Evolutionary conservation across 106 monocot genomes (phyloP), one percentile per base, ranked within the genome.

Genomic region (Acorus calamus): DNA sequence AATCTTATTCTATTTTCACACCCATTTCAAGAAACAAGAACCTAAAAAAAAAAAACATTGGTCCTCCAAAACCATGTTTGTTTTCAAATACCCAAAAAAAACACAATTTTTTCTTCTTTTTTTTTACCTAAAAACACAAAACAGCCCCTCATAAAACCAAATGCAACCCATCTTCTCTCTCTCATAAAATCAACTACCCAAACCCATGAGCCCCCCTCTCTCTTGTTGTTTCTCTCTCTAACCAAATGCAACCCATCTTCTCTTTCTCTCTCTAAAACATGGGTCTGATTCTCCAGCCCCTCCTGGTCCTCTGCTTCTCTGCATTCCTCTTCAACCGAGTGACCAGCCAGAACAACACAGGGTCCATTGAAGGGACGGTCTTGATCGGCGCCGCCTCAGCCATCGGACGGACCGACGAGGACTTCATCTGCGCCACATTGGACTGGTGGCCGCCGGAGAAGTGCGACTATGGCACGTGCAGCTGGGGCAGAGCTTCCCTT

Each of bases 401-500:
- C 72, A 66, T 96, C 69, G 91, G 78, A n/a, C 51, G 48, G 3
- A 86, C 86, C 2, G 87, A 91, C 61, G 74, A 74, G 3, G 80
- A 85, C 63, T 96, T 91, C 58, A 59, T 96, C 11, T 96, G 96
- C 57, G 87, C 96, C 50, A 96, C 96, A 4, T 54, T 96, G 64
- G 96, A 96, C 53, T 96, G 96, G 96, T 96, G 96, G 96, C 90
- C 96, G 42, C 96, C 96, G 47, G 91, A 87, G 53, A 96, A 90
- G 62, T 96, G 96, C 55, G 96, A 96, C 67, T 91, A 96, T 59
- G 96, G 96, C 11, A 85, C 91, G 14, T 96, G 96, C 62, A 77
- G 80, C 65, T 96, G 96, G 96, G 90, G 87, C 11, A 76, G 74
- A 4, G 82, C 96, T 57, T 87, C 87, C 44, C 8, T 96, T 61